Evolutionary conservation across 1,284 basidiomycete genomes (phyloP).

Genomic region (Salmacisia buchloeana): DNA sequence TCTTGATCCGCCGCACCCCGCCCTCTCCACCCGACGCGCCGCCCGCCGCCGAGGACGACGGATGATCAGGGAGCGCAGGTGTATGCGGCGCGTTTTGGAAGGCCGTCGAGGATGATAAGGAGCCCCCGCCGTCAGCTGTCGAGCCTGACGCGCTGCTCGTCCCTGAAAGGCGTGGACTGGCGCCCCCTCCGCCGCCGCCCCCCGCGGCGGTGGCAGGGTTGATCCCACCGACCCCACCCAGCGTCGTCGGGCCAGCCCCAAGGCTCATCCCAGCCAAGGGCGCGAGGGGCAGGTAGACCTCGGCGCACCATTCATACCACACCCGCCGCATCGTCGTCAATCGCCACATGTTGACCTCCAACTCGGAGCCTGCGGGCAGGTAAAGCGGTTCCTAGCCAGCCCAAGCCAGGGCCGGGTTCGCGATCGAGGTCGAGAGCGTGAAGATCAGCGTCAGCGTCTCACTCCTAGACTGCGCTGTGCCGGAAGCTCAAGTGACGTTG

Average conservation of each 20-base stretch:
- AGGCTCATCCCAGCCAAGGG: too few relatives aligned
- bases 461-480: not conserved
- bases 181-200: not conserved
- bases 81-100: conserved; percentile 45
- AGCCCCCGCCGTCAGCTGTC: not conserved
- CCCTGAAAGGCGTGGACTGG: not conserved
- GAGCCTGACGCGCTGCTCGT: conserved; percentile 5
- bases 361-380: conserved; percentile 80
- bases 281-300: conserved; percentile 68
- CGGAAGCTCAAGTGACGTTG: not conserved
- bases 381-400: conserved; percentile 74
- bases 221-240: not conserved
- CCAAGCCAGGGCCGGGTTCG: not conserved
- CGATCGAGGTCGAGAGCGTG: not conserved
- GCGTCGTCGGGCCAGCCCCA: conserved; percentile 1
- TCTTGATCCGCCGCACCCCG: conserved; percentile 62
- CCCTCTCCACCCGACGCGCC: not conserved
- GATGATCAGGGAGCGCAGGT: conserved; percentile 28
- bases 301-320: conserved; percentile 99
- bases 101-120: too few relatives aligned
- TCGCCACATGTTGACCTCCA: conserved; percentile 91
- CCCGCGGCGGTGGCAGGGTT: not conserved
- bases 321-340: conserved; percentile 71
- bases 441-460: not conserved
- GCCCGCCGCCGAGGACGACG: conserved; percentile 12